These are phyloP conservation scores for Triadica sebifera DNA, from an alignment of 345 rosid species.

Conservation along the genomic window DNA sequence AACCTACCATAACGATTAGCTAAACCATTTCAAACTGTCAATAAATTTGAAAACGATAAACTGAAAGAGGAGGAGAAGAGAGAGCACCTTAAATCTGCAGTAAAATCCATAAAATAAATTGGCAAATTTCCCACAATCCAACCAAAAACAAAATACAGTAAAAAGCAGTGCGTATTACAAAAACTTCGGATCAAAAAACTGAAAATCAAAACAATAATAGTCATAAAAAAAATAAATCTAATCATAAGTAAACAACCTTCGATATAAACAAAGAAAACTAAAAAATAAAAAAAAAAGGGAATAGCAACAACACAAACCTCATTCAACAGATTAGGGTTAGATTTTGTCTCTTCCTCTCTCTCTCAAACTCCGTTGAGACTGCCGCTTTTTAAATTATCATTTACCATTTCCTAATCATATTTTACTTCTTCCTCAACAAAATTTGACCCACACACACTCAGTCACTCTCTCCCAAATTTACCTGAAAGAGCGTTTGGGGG, in stretches of 20 bases:
- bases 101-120: neutral
- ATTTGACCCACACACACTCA: neutral
- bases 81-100: neutral
- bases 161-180: neutral
- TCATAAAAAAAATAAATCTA: neutral
- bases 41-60: no score
- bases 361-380: neutral
- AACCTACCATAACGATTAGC: no score
- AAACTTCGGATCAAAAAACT: neutral
- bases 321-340: constrained; percentile 13
- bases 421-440: neutral
- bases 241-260: neutral
- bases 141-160: neutral
- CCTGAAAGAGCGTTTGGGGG: neutral
- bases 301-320: constrained; percentile 7
- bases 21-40: no score
- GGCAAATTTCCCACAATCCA: neutral
- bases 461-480: neutral
- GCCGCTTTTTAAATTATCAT: neutral
- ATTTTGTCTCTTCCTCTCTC: neutral
- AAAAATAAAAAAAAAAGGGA: neutral
- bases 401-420: neutral
- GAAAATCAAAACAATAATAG: no score
- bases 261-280: neutral
- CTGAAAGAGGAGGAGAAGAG: neutral